phyloP scores from a whole-genome alignment of 306 rosid genomes.

The Inga laurina region DNA sequence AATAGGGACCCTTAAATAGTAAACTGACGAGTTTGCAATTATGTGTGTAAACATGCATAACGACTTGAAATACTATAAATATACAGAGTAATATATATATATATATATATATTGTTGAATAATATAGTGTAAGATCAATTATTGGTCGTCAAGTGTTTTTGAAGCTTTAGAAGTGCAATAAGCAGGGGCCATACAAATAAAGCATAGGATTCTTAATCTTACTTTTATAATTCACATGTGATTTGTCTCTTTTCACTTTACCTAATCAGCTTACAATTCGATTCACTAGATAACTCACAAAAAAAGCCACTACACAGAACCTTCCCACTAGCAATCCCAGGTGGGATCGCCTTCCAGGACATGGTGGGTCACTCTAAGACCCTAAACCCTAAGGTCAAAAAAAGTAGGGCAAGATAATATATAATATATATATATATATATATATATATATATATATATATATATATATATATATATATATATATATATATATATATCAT shows the following conservation, averaged over 20 bases:
- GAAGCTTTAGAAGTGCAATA: slow-evolving; percentile 5
- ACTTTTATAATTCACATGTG: slow-evolving; percentile 49
- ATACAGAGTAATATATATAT: too few relatives aligned
- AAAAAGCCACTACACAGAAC: slow-evolving; percentile 27
- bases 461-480: too few relatives aligned
- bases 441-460: too few relatives aligned
- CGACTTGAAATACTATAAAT: too few relatives aligned
- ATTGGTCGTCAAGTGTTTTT: not conserved
- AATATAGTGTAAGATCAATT: not conserved
- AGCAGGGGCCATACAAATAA: slow-evolving; percentile 39
- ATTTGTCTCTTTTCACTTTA: slow-evolving; percentile 41
- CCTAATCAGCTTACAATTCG: slow-evolving; percentile 1
- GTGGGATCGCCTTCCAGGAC: slow-evolving; percentile 35
- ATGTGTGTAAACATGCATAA: too few relatives aligned
- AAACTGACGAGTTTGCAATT: not conserved
- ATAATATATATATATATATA: too few relatives aligned
- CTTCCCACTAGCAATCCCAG: slow-evolving; percentile 45
- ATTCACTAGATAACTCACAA: slow-evolving; percentile 24
- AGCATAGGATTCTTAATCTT: slow-evolving; percentile 70
- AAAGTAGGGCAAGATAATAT: not conserved
- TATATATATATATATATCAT: not conserved
- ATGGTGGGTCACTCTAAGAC: slow-evolving; percentile 37
- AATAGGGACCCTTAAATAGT: not conserved
- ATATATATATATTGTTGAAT: not conserved
- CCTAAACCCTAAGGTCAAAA: slow-evolving; percentile 18